Evolutionary conservation across 2,329 filamentous ascomycete genomes (phyloP), one percentile per base, ranked within the genome.

Genomic region (Sphaerulina musiva): DNA sequence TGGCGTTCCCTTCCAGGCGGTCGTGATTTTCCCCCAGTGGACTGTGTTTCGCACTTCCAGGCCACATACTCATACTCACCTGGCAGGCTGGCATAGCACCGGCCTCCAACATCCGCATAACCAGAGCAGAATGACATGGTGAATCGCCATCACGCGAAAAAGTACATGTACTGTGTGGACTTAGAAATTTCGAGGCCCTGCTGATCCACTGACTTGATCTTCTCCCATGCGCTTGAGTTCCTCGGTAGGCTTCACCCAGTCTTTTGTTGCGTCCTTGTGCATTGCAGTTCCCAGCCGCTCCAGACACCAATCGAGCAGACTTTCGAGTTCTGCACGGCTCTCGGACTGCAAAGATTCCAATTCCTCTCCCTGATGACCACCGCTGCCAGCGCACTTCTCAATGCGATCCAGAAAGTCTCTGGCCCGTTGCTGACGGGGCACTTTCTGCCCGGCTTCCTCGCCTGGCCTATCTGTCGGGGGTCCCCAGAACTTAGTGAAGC

Each of bases 151-250:
- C 14, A 17, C 14, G 14, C 14, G 14, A 17, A 10, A 36, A 10
- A 36, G 34, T 10, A 9, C 3, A 5, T 36, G 34, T 10, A 36
- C 29, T 32, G 14, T 17, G 14, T 29, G 6, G 26, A 29, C n/a
- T 71, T 62, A 78, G 56, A 78, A 78, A 47, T 74, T 65, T 57
- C 76, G 66, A 60, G 67, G 72, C 8, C 74, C 76, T 50, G 73
- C 70, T 1, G 70, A 73, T 7, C 73, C 72, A 56, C 68, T 74
- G 2, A 75, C 68, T 73, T 76, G 76, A 48, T 70, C 68, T 50
- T 71, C 61, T 4, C 70, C 72, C 50, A 70, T 68, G 59, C 72
- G 65, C 53, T 66, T 69, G 20, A 73, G 66, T 55, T 75, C 70
- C 57, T 71, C 68, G 48, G 65, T 64, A 32, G 71, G 71, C 66